A percentile compares a stretch with the other conserved stretches of the same genome.
These are phyloP conservation scores for Myrmaecium sp. DNA, from an alignment of 2,329 filamentous ascomycete species.

Conservation along the genomic window DNA sequence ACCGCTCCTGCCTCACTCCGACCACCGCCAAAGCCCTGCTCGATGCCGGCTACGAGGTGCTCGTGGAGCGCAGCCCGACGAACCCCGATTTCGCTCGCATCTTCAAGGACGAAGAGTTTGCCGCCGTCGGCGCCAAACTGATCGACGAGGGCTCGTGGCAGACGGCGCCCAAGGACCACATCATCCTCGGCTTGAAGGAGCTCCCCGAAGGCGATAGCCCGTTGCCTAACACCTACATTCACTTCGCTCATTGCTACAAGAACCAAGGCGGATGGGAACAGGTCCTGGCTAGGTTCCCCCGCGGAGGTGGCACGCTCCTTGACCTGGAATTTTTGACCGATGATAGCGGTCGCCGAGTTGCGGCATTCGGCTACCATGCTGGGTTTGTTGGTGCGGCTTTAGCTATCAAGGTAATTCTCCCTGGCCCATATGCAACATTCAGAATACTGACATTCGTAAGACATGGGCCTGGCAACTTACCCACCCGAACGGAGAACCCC, in stretches of 20 bases:
- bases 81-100: conserved; percentile 22
- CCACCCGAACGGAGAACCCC: conserved; percentile 46
- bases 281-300: conserved; percentile 62
- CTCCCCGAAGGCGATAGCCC: conserved; percentile 21
- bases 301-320: conserved; percentile 59
- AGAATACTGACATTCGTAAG: conserved; percentile 29
- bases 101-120: conserved; percentile 24
- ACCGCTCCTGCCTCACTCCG: conserved; percentile 23
- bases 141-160: conserved; percentile 22
- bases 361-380: conserved; percentile 44
- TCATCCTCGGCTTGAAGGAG: conserved; percentile 26
- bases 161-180: conserved; percentile 19
- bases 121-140: conserved; percentile 20
- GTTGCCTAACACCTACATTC: conserved; percentile 22
- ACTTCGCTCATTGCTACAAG: conserved; percentile 27
- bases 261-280: conserved; percentile 45
- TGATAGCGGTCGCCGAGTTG: conserved; percentile 51
- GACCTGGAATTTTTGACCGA: conserved; percentile 80
- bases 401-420: conserved; percentile 17
- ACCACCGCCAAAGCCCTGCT: conserved; percentile 23
- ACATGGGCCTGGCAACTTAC: conserved; percentile 71
- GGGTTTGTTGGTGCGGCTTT: conserved; percentile 31
- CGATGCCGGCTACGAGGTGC: conserved; percentile 22
- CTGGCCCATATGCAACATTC: too few species aligned
- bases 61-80: conserved; percentile 22